These are phyloP conservation scores for Loxodes magnus DNA, from an alignment of 73 alveolate species.

Conservation along the genomic window DNA sequence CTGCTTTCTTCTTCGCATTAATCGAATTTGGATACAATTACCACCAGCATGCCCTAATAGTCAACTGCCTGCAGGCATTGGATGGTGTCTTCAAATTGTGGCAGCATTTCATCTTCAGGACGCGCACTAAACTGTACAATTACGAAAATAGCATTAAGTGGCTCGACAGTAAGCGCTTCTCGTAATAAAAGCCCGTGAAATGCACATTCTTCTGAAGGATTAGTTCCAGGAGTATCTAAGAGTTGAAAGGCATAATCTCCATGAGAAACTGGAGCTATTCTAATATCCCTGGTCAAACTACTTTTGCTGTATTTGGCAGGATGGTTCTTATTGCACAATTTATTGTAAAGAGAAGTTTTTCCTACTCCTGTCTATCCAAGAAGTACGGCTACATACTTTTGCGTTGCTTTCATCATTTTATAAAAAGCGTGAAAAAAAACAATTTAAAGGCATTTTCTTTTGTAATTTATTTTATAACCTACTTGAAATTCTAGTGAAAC, in stretches of 20 bases:
- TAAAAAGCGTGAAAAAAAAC: no score
- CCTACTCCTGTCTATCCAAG: conserved; percentile 10
- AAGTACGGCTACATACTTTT: no score
- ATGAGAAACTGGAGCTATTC: conserved; percentile 4
- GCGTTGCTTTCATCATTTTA: no score
- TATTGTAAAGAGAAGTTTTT: not conserved
- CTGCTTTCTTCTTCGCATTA: not conserved
- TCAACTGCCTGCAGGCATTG: not conserved
- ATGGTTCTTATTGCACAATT: not conserved
- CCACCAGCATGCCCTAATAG: not conserved
- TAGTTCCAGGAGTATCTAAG: conserved; percentile 4
- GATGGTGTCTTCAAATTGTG: not conserved
- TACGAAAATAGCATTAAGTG: conserved; percentile 7
- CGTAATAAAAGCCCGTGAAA: not conserved
- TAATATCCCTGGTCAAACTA: not conserved
- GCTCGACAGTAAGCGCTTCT: conserved; percentile 6
- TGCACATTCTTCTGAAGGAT: not conserved
- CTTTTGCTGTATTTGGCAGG: not conserved
- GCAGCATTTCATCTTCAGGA: conserved; percentile 3
- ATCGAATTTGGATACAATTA: not conserved
- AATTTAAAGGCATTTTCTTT: no score
- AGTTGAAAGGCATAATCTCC: conserved; percentile 3
- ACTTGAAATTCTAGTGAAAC: no score
- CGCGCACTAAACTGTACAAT: not conserved
- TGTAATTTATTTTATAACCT: no score